Conservation (phyloP, 257 asterid genomes). For the Solanum rostratum region DNA sequence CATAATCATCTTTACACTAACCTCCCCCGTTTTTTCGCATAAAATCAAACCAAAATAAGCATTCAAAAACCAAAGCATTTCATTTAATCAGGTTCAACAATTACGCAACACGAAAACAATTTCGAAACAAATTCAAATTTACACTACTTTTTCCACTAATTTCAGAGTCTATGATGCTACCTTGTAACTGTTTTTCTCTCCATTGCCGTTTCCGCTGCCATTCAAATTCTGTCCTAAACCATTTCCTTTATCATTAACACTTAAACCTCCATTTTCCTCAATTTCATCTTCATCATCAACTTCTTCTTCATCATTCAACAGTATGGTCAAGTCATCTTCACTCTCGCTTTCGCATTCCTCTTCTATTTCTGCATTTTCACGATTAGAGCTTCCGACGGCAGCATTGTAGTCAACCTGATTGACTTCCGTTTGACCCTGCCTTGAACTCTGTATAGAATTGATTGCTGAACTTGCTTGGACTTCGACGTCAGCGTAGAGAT, state of each 20-base stretch:
- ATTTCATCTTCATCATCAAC: background rate
- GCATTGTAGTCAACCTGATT: background rate
- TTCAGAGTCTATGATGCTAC: background rate
- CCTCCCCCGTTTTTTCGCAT: background rate
- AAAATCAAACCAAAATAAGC: background rate
- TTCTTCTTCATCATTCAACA: constrained; percentile 17
- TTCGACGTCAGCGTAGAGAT: constrained; percentile 53
- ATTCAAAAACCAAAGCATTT: background rate
- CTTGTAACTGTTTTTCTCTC: constrained; percentile 6
- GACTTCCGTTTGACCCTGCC: background rate
- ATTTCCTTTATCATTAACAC: background rate
- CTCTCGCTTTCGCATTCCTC: background rate
- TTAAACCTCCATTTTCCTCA: background rate
- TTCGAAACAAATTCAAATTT: background rate
- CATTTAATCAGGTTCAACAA: background rate
- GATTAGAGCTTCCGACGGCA: background rate
- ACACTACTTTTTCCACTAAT: background rate
- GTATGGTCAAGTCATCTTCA: constrained; percentile 27
- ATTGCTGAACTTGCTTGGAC: constrained; percentile 43
- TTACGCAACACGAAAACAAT: background rate
- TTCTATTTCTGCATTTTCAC: constrained; percentile 2
- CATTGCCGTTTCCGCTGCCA: background rate
- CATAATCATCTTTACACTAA: background rate
- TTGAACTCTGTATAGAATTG: constrained; percentile 16
- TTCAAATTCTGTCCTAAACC: background rate